phyloP scores from a whole-genome alignment of 176 grass and related monocot genomes.

The maize (Zea mays) region DNA sequence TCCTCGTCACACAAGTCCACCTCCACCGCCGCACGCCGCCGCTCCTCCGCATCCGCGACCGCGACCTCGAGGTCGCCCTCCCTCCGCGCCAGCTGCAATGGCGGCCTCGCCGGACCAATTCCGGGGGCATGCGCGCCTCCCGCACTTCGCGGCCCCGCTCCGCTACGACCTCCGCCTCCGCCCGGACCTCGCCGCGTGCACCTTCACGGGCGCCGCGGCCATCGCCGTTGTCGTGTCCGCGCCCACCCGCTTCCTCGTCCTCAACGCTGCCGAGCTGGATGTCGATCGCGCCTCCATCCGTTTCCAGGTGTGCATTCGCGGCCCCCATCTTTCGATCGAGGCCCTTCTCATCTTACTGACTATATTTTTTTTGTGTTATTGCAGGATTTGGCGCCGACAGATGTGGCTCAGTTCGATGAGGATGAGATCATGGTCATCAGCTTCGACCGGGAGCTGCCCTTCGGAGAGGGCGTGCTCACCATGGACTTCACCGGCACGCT shows the following conservation, averaged over 20 bases:
- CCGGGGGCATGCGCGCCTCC: constrained; percentile 64
- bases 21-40: background rate
- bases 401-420: constrained; percentile 48
- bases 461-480: constrained; percentile 55
- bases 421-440: constrained; percentile 71
- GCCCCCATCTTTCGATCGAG: background rate
- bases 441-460: constrained; percentile 49
- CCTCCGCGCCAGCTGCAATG: constrained; percentile 28
- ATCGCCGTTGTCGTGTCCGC: constrained; percentile 46
- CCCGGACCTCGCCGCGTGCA: constrained; percentile 61
- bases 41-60: background rate
- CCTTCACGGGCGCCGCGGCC: constrained; percentile 54
- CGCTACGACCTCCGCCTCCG: constrained; percentile 59
- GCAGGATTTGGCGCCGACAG: constrained; percentile 43
- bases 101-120: constrained; percentile 50
- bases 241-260: constrained; percentile 66
- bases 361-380: background rate
- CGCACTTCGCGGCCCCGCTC: constrained; percentile 50
- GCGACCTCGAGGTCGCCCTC: background rate
- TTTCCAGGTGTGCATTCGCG: constrained; percentile 26
- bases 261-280: constrained; percentile 70
- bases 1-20: too few relatives aligned
- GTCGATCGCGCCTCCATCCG: constrained; percentile 45
- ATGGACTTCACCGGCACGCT: constrained; percentile 67
- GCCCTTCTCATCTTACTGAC: background rate